Conservation (phyloP, 495 filamentous ascomycete species). For the Trichoderma parareesei region DNA sequence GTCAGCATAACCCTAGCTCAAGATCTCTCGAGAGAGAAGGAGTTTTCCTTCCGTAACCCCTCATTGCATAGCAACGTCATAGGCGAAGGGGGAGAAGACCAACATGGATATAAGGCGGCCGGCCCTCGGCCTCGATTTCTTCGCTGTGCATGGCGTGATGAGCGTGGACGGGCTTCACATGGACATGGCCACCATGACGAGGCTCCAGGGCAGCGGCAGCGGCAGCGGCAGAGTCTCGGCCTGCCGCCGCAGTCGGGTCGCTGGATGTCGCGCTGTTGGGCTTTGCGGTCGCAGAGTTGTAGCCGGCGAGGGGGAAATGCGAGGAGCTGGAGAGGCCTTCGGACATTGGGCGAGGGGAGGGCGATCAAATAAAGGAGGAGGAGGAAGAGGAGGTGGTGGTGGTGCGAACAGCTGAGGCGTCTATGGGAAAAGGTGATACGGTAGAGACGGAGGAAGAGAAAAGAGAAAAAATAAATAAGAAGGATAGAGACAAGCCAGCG, state of each 20-base stretch:
- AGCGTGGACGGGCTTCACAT: background rate
- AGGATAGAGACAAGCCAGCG: background rate
- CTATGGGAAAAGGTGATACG: background rate
- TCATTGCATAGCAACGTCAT: background rate
- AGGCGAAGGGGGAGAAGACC: constrained; percentile 14
- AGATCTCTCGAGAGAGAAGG: background rate
- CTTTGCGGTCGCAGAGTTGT: background rate
- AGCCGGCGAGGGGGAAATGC: constrained; percentile 4
- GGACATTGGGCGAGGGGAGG: background rate
- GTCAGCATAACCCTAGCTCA: background rate
- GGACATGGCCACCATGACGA: background rate
- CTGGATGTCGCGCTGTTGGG: background rate
- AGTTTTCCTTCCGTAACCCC: background rate
- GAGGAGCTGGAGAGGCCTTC: constrained; percentile 1
- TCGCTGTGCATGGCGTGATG: constrained; percentile 31
- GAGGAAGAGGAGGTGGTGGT: too few species aligned
- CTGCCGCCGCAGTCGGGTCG: constrained; percentile 2
- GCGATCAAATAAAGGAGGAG: background rate
- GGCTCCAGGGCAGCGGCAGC: background rate
- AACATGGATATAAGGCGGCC: constrained; percentile 40
- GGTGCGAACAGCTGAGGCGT: background rate
- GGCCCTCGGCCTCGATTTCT: constrained; percentile 34
- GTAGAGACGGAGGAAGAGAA: background rate
- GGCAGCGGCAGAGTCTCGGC: background rate
- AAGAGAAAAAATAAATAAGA: background rate